phyloP scores from a whole-genome alignment of 2,329 filamentous ascomycete species.

The Aspergillus sp. region DNA sequence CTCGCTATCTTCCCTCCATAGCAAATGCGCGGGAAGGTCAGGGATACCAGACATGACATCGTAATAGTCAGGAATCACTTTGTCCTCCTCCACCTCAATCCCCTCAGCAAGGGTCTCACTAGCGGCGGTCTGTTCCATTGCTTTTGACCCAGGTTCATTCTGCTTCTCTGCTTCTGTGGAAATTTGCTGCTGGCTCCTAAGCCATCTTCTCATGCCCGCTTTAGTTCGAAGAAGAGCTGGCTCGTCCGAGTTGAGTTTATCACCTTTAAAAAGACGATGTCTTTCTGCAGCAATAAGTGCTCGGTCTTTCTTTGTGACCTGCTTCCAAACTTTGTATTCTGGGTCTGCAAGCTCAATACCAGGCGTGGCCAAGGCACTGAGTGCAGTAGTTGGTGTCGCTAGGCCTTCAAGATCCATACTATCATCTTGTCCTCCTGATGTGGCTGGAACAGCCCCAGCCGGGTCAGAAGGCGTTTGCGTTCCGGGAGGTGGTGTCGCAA shows the following conservation, averaged over 20 bases:
- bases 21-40: constrained; percentile 73
- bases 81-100: constrained; percentile 86
- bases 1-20: constrained; percentile 87
- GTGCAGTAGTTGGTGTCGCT: constrained; percentile 65
- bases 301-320: constrained; percentile 95
- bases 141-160: constrained; percentile 46
- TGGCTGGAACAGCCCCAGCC: constrained; percentile 64
- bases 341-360: constrained; percentile 81
- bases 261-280: constrained; percentile 79
- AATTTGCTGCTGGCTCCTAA: constrained; percentile 74
- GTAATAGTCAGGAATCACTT: constrained; percentile 90
- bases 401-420: constrained; percentile 81
- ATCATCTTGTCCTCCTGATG: constrained; percentile 70
- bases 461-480: constrained; percentile 73
- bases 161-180: constrained; percentile 54
- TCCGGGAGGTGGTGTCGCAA: constrained; percentile 77
- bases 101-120: constrained; percentile 86
- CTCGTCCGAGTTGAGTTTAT: constrained; percentile 81
- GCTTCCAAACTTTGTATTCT: constrained; percentile 98
- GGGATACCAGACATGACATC: constrained; percentile 82
- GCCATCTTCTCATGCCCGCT: constrained; percentile 83
- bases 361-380: constrained; percentile 66
- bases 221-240: constrained; percentile 83
- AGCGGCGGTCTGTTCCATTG: constrained; percentile 50
- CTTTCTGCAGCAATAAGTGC: constrained; percentile 83